phyloP scores from a whole-genome alignment of 768 basidiomycete genomes.

The Leccinum rimulosum region DNA sequence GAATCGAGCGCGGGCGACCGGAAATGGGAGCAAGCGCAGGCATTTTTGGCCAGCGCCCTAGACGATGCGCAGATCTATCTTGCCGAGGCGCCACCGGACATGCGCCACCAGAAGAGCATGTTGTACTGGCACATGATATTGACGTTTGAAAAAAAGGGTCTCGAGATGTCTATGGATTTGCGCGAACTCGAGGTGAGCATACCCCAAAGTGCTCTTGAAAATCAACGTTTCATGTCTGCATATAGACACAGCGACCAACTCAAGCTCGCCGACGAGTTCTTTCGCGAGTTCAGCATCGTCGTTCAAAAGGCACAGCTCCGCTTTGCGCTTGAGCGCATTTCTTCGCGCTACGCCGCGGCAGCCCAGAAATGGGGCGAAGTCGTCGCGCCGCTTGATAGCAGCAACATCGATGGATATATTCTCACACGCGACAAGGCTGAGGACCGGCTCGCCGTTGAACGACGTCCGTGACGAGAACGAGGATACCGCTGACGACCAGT shows the following conservation, averaged over 20 bases:
- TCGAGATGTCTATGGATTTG: constrained; percentile 46
- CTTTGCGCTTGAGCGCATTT: constrained; percentile 48
- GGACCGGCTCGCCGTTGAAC: constrained; percentile 54
- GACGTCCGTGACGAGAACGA: constrained; percentile 38
- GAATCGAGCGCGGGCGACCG: constrained; percentile 36
- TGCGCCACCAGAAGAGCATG: constrained; percentile 55
- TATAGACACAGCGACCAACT: constrained; percentile 39
- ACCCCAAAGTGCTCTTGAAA: neutral
- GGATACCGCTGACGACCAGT: neutral
- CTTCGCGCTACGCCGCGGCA: constrained; percentile 43
- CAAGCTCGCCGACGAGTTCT: constrained; percentile 51
- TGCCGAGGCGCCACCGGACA: constrained; percentile 55
- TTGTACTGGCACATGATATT: constrained; percentile 57
- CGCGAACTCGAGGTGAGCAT: constrained; percentile 46
- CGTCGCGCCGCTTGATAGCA: constrained; percentile 36
- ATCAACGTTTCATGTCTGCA: constrained; percentile 3
- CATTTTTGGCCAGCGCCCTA: constrained; percentile 55
- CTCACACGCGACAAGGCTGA: constrained; percentile 41
- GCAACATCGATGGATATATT: constrained; percentile 21
- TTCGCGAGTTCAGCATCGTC: constrained; percentile 39
- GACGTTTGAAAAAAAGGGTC: constrained; percentile 47
- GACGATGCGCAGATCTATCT: constrained; percentile 59
- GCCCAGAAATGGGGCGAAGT: constrained; percentile 46
- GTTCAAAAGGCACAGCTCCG: constrained; percentile 52
- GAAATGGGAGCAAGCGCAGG: constrained; percentile 58